Conservation (phyloP, 495 filamentous ascomycete species). For the Patellaria atrata region DNA sequence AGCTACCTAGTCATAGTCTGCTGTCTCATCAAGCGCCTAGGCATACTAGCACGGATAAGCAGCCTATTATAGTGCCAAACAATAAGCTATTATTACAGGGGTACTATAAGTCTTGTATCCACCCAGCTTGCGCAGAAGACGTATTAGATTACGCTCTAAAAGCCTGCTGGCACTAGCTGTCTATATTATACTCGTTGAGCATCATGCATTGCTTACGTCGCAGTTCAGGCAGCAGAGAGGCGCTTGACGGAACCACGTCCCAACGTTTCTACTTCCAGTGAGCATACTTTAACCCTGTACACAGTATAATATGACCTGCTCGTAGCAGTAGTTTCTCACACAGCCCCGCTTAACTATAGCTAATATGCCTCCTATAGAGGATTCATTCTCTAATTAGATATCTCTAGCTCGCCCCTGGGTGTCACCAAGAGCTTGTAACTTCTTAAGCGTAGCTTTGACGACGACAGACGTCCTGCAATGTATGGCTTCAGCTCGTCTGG, state of each 20-base stretch:
- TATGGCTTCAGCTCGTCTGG: constrained; percentile 9
- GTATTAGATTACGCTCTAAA: constrained; percentile 10
- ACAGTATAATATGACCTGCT: constrained; percentile 2
- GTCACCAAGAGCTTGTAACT: constrained; percentile 14
- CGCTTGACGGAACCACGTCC: constrained; percentile 10
- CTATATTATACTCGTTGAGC: constrained; percentile 9
- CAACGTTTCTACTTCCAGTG: constrained; percentile 7
- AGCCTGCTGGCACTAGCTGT: constrained; percentile 8
- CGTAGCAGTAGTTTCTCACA: constrained; percentile 1
- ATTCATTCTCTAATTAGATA: constrained; percentile 8
- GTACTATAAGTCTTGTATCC: constrained; percentile 8
- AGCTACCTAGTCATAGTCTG: constrained; percentile 2
- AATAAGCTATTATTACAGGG: constrained; percentile 7
- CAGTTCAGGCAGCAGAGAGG: constrained; percentile 13
- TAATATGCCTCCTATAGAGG: neutral
- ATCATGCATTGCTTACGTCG: constrained; percentile 9
- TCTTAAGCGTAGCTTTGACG: constrained; percentile 11
- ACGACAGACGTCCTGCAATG: constrained; percentile 9
- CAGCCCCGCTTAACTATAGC: constrained; percentile 1
- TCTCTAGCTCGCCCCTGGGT: constrained; percentile 3
- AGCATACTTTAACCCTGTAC: constrained; percentile 4
- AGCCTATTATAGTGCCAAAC: constrained; percentile 1
- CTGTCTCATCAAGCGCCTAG: constrained; percentile 3
- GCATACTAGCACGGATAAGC: constrained; percentile 6
- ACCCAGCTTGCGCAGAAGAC: constrained; percentile 11